A percentile compares a stretch with the other conserved stretches of the same genome.
Evolutionary conservation across 75 land plant species (phyloP).

Genomic region (Gnetum montanum): DNA sequence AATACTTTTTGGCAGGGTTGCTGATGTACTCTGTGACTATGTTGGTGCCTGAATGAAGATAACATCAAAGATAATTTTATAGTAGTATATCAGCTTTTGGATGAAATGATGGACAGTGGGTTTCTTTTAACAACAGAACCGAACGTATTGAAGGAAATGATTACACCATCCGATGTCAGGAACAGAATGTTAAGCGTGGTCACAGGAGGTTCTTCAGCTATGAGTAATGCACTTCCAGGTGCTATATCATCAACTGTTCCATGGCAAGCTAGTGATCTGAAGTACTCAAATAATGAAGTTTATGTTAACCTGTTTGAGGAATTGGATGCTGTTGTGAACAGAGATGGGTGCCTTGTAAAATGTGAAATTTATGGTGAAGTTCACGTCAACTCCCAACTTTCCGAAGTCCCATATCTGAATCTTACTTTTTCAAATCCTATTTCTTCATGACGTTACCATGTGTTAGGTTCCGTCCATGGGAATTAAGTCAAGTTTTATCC

Average conservation of each 20-base stretch:
- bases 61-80: background rate
- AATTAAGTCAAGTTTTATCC: slow-evolving; percentile 57
- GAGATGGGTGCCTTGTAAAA: slow-evolving; percentile 76
- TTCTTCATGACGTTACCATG: slow-evolving; percentile 89
- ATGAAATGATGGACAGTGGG: slow-evolving; percentile 99
- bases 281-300: slow-evolving; percentile 83
- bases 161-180: slow-evolving; percentile 81
- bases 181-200: slow-evolving; percentile 90
- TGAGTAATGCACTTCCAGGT: slow-evolving; percentile 70
- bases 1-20: too few relatives aligned
- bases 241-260: slow-evolving; percentile 82
- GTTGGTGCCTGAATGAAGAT: too few relatives aligned
- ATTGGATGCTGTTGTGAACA: slow-evolving; percentile 78
- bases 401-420: slow-evolving; percentile 85
- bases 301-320: slow-evolving; percentile 91
- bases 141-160: slow-evolving; percentile 86
- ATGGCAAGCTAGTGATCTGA: slow-evolving; percentile 69
- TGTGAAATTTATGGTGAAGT: slow-evolving; percentile 94
- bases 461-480: slow-evolving; percentile 89
- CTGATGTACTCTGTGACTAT: too few relatives aligned
- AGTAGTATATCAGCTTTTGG: slow-evolving; percentile 66
- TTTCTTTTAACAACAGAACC: slow-evolving; percentile 95
- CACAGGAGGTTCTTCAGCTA: slow-evolving; percentile 71
- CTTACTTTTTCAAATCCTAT: slow-evolving; percentile 78
- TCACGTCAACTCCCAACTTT: slow-evolving; percentile 61